Conservation (phyloP, 441 rosid genomes). For the Sinapis alba region DNA sequence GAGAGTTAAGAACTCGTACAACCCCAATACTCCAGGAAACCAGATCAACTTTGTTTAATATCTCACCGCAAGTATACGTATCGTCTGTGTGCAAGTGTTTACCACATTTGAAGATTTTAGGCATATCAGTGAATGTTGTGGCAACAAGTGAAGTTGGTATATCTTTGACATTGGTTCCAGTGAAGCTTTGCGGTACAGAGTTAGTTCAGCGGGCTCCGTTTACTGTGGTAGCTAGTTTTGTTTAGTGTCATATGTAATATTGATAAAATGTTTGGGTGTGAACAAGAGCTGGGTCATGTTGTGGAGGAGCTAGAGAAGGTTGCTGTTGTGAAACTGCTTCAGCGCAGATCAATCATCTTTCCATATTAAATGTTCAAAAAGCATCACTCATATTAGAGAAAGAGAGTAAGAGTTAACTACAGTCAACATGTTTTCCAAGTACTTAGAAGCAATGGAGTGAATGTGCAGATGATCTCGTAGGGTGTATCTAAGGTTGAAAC, state of each 20-base stretch:
- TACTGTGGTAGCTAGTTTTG: no score
- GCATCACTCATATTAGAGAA: constrained; percentile 92
- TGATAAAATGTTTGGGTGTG: constrained; percentile 13
- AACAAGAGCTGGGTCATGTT: constrained; percentile 92
- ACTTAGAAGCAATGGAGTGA: constrained; percentile 77
- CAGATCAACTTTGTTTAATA: no score
- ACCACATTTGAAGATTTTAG: constrained; percentile 83
- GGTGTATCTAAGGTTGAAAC: constrained; percentile 85
- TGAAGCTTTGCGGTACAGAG: constrained; percentile 91
- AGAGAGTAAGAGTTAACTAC: constrained; percentile 57
- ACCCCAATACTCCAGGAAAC: no score
- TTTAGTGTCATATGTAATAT: background rate
- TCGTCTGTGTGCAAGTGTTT: constrained; percentile 58
- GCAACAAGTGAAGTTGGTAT: constrained; percentile 98
- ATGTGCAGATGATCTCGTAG: constrained; percentile 97
- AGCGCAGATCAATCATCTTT: constrained; percentile 86
- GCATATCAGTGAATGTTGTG: constrained; percentile 94
- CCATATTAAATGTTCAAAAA: constrained; percentile 85
- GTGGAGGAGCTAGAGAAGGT: constrained; percentile 93
- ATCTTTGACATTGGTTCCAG: constrained; percentile 90
- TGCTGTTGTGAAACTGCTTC: constrained; percentile 89
- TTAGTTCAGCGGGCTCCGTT: constrained; percentile 68
- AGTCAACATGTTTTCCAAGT: constrained; percentile 54
- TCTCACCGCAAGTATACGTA: background rate
- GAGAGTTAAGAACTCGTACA: no score